Conservation (phyloP, 2,329 filamentous ascomycete genomes). For the Microcyclospora pomicola region DNA sequence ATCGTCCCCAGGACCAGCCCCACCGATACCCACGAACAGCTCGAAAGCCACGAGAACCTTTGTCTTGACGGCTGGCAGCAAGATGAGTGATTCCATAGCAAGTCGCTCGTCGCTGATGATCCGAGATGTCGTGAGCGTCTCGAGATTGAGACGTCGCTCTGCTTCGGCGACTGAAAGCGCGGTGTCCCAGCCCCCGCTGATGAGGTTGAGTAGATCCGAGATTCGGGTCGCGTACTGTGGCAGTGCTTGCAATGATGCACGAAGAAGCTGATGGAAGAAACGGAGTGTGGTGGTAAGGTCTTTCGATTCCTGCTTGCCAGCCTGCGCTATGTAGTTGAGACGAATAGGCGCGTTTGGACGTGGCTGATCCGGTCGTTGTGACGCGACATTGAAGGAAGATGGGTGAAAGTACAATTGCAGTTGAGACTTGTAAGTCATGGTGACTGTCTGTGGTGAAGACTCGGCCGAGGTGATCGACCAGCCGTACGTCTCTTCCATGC, state of each 20-base stretch:
- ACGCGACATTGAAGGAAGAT: conserved; percentile 36
- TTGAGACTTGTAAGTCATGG: conserved; percentile 58
- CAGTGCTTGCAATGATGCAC: conserved; percentile 51
- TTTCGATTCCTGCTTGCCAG: conserved; percentile 37
- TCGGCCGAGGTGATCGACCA: conserved; percentile 55
- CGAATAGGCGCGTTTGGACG: conserved; percentile 45
- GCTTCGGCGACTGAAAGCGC: conserved; percentile 47
- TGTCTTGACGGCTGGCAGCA: conserved; percentile 52
- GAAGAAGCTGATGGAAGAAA: conserved; percentile 62
- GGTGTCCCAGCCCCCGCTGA: conserved; percentile 53
- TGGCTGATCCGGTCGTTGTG: background rate
- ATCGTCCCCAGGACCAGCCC: conserved; percentile 29
- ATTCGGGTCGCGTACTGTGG: conserved; percentile 45
- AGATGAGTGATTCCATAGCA: conserved; percentile 45
- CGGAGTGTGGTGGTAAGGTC: conserved; percentile 52
- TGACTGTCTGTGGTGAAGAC: conserved; percentile 48
- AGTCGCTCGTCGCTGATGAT: conserved; percentile 54
- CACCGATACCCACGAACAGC: conserved; percentile 33
- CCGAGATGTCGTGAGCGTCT: conserved; percentile 49
- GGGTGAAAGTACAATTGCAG: conserved; percentile 62
- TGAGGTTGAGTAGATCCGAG: conserved; percentile 43
- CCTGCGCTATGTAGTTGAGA: conserved; percentile 53
- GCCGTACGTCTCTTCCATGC: conserved; percentile 51
- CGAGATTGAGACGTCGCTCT: conserved; percentile 47
- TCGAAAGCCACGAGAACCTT: conserved; percentile 52